These are phyloP conservation scores for Acorus calamus DNA, from an alignment of 106 monocot genomes.

Conservation along the genomic window DNA sequence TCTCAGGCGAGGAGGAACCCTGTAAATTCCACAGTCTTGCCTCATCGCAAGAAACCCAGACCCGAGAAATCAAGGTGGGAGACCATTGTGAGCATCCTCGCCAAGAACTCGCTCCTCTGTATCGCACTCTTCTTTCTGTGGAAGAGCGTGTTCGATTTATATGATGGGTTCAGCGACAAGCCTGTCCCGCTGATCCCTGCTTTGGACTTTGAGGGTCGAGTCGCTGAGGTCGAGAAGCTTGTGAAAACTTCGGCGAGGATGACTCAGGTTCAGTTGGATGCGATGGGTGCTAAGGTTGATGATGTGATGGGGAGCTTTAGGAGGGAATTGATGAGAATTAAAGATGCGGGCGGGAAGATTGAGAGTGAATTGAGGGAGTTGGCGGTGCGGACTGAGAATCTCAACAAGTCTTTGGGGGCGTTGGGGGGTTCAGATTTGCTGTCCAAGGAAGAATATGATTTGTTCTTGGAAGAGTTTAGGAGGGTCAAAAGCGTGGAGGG, in stretches of 20 bases:
- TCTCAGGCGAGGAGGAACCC: constrained; percentile 28
- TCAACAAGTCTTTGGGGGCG: constrained; percentile 36
- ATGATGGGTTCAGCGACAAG: constrained; percentile 9
- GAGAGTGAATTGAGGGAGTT: constrained; percentile 46
- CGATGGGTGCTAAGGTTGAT: constrained; percentile 55
- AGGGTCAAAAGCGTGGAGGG: neutral
- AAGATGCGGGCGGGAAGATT: constrained; percentile 29
- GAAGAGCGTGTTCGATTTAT: constrained; percentile 45
- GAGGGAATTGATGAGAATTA: constrained; percentile 28
- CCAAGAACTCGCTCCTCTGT: constrained; percentile 53
- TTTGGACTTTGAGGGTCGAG: constrained; percentile 48
- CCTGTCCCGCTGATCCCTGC: constrained; percentile 19
- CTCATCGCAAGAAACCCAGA: constrained; percentile 32
- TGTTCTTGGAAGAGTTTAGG: constrained; percentile 4
- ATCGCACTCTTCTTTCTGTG: constrained; percentile 50
- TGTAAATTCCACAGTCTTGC: constrained; percentile 14
- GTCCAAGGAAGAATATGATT: constrained; percentile 18
- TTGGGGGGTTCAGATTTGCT: constrained; percentile 37
- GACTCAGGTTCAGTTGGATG: constrained; percentile 82
- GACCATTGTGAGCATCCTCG: constrained; percentile 44
- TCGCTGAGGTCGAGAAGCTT: constrained; percentile 61
- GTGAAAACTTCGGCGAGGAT: constrained; percentile 65
- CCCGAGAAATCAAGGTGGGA: constrained; percentile 43
- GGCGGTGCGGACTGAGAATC: constrained; percentile 26
- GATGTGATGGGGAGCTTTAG: constrained; percentile 29